These are phyloP conservation scores for Blastobotrys serpentis DNA, from an alignment of 1,139 yeast genomes.

Conservation along the genomic window DNA sequence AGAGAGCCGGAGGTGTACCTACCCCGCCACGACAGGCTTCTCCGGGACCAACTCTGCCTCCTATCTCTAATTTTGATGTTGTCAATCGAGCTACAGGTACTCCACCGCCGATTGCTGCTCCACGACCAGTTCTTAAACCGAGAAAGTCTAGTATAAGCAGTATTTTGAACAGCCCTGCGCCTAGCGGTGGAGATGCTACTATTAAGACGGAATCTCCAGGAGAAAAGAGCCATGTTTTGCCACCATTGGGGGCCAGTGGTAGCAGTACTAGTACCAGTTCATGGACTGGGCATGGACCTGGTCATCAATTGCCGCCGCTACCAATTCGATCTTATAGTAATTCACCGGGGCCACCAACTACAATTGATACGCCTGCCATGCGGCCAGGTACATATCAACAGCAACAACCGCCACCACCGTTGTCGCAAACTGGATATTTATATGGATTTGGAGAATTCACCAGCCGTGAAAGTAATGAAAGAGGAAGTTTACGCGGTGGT, in stretches of 20 bases:
- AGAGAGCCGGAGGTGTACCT: not conserved
- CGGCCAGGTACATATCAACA: conserved; percentile 12
- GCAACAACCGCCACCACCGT: conserved; percentile 10
- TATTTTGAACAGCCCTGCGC: conserved; percentile 23
- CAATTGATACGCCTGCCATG: conserved; percentile 15
- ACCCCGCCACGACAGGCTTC: conserved; percentile 11
- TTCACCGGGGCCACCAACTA: conserved; percentile 12
- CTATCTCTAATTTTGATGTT: conserved; percentile 16
- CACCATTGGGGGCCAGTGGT: conserved; percentile 16
- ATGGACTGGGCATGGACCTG: conserved; percentile 13
- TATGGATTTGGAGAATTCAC: conserved; percentile 24
- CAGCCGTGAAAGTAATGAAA: conserved; percentile 29
- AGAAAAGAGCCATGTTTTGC: conserved; percentile 16
- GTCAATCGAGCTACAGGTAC: conserved; percentile 17
- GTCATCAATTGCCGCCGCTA: conserved; percentile 11
- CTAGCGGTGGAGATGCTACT: conserved; percentile 13
- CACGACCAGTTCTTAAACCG: conserved; percentile 26
- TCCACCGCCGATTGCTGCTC: conserved; percentile 19
- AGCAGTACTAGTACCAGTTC: conserved; percentile 6
- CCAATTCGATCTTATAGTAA: conserved; percentile 7
- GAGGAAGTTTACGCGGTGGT: conserved; percentile 19
- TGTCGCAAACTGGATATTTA: conserved; percentile 12
- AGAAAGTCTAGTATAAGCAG: conserved; percentile 25
- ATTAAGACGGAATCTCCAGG: conserved; percentile 17
- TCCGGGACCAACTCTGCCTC: conserved; percentile 12